Evolutionary conservation across 2,329 filamentous ascomycete species (phyloP).

Genomic region (Mycosphaerella sp.): DNA sequence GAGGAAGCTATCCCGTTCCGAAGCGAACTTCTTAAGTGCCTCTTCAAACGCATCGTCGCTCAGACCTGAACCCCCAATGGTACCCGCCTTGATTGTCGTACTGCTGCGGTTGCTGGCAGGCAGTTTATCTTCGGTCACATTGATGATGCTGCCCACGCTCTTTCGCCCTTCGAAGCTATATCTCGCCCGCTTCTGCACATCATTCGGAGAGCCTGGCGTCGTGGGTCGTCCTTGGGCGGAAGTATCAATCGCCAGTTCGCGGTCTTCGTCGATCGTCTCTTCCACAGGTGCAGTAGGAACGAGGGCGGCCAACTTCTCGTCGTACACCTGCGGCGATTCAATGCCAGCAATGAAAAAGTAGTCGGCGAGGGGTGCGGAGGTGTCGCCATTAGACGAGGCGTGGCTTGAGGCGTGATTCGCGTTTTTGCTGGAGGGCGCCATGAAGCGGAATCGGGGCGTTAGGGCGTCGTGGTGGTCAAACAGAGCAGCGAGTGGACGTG

Average conservation of each 20-base stretch:
- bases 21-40: constrained; percentile 87
- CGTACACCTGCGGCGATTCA: constrained; percentile 47
- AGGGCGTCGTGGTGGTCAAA: constrained; percentile 1
- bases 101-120: constrained; percentile 59
- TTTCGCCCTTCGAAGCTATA: constrained; percentile 45
- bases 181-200: constrained; percentile 36
- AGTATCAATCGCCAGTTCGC: constrained; percentile 48
- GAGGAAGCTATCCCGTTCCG: constrained; percentile 88
- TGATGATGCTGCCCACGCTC: constrained; percentile 47
- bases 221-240: constrained; percentile 41
- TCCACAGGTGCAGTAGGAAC: constrained; percentile 37
- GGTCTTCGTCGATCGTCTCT: constrained; percentile 57
- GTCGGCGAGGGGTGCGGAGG: constrained; percentile 54
- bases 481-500: constrained; percentile 16
- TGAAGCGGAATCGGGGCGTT: constrained; percentile 9
- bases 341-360: constrained; percentile 59
- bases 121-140: constrained; percentile 39
- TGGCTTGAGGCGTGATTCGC: constrained; percentile 16
- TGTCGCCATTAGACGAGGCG: constrained; percentile 33
- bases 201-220: constrained; percentile 39
- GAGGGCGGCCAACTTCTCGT: constrained; percentile 33
- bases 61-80: constrained; percentile 34
- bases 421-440: constrained; percentile 21
- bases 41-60: constrained; percentile 77
- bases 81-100: constrained; percentile 51